Evolutionary conservation across 495 filamentous ascomycete genomes (phyloP).

Genomic region (Chaetomidium leptoderma): DNA sequence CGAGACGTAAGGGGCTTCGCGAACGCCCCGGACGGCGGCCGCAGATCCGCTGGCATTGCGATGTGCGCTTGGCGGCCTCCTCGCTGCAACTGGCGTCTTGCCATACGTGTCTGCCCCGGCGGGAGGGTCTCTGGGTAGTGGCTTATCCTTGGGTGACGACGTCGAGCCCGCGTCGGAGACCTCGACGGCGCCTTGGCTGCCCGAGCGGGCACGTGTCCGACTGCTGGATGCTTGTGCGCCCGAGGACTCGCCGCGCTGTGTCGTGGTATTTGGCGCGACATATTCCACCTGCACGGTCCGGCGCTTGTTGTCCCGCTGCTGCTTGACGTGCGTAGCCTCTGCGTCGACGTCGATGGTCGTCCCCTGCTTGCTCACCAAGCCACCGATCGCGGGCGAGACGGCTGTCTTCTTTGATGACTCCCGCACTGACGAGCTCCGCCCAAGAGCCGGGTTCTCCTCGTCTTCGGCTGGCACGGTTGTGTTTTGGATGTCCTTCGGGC

Average conservation of each 20-base stretch:
- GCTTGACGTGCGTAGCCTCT: constrained; percentile 42
- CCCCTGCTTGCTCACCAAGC: constrained; percentile 69
- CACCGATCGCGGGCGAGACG: constrained; percentile 55
- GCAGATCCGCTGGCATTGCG: constrained; percentile 39
- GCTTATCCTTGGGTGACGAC: constrained; percentile 47
- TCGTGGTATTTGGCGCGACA: constrained; percentile 84
- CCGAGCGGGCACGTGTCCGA: constrained; percentile 50
- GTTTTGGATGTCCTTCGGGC: constrained; percentile 77
- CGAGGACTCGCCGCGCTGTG: constrained; percentile 51
- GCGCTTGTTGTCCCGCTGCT: constrained; percentile 81
- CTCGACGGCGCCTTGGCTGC: constrained; percentile 48
- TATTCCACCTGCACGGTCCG: constrained; percentile 97
- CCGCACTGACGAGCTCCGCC: constrained; percentile 84
- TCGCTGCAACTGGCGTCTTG: constrained; percentile 38
- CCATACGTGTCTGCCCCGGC: constrained; percentile 40
- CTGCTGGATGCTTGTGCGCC: constrained; percentile 27
- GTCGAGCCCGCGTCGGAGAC: constrained; percentile 24
- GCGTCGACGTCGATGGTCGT: constrained; percentile 67
- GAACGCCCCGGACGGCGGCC: constrained; percentile 51
- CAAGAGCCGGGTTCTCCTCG: constrained; percentile 61
- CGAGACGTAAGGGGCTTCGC: constrained; percentile 46
- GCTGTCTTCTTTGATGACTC: constrained; percentile 71
- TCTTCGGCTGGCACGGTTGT: constrained; percentile 68
- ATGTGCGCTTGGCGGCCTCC: constrained; percentile 47
- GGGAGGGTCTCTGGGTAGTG: constrained; percentile 49